Evolutionary conservation across 495 filamentous ascomycete species (phyloP), one percentile per base, ranked within the genome.

Genomic region (Xylaria acuta): DNA sequence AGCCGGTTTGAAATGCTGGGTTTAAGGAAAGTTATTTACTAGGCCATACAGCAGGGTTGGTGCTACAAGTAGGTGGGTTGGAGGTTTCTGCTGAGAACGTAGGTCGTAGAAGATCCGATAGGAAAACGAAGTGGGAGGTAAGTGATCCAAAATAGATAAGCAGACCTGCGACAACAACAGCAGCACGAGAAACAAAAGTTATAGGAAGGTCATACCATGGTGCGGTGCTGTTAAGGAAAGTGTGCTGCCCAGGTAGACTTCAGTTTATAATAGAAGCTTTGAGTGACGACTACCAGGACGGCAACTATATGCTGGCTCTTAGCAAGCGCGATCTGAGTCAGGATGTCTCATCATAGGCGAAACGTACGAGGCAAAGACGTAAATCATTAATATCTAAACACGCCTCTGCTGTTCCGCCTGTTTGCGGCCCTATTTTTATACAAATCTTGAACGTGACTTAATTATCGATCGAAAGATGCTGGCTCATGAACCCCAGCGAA

Each of bases 11-110:
- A 30, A 40, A 34, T 60, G 11, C 38, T 22, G 5, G n/a, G 25
- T 58, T 47, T 51, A 58, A 43, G 34, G 49, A 66, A 38, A 45
- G 43, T 5, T 41, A 60, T 67, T 67, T 38, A 43, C 30, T 74
- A 77, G 77, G 74, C 58, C 63, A 20, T 77, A 71, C 45, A 64
- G 56, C 27, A 54, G 32, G 65, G 68, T 66, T 58, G 30, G 20
- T 49, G 49, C 11, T 25, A 49, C 43, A 11, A 25, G 9, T 66
- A 49, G 45, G 45, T 60, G 41, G 27, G 16, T 36, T n/a, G 25
- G 20, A n/a, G 30, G 7, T 58, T 20, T 47, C 25, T 47, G 6
- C 36, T 59, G 51, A 58, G 32, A 16, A 32, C 27, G 49, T 36
- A 36, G 49, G 47, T 8, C 9, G 25, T 59, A 14, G 58, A 32